phyloP scores from a whole-genome alignment of 1,139 yeast genomes.

The Chernovozyma aurita region DNA sequence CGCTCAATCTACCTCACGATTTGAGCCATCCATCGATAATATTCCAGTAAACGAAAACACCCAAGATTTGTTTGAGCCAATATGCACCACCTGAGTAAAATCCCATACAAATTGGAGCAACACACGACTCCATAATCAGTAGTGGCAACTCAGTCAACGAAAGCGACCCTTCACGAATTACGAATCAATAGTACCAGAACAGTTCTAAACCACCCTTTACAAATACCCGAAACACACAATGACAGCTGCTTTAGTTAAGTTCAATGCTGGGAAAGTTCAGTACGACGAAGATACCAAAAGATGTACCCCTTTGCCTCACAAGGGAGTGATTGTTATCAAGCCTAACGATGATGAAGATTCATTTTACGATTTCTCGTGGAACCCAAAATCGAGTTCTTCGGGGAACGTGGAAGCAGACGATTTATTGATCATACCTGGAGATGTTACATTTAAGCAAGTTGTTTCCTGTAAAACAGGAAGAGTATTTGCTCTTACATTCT shows the following conservation, averaged over 20 bases:
- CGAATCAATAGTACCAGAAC: too few relatives aligned
- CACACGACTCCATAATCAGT: too few relatives aligned
- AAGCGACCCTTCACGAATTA: too few relatives aligned
- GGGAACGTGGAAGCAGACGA: slow-evolving; percentile 54
- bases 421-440: slow-evolving; percentile 85
- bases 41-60: too few relatives aligned
- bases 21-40: too few relatives aligned
- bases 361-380: slow-evolving; percentile 41
- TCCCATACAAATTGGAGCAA: too few relatives aligned
- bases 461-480: slow-evolving; percentile 77
- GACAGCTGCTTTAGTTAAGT: slow-evolving; percentile 30
- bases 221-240: slow-evolving; percentile 6
- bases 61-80: too few relatives aligned
- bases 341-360: slow-evolving; percentile 55
- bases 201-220: too few relatives aligned
- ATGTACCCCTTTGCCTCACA: slow-evolving; percentile 73
- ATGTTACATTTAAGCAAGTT: slow-evolving; percentile 77
- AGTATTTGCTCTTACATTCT: slow-evolving; percentile 76
- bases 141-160: too few relatives aligned
- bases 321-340: slow-evolving; percentile 67
- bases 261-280: slow-evolving; percentile 84
- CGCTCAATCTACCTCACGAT: too few relatives aligned
- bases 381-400: slow-evolving; percentile 30
- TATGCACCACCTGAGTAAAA: too few relatives aligned
- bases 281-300: slow-evolving; percentile 64